Evolutionary conservation across 192 early-diverging fungal species (phyloP).

Genomic region (Coemansia pectinata): DNA sequence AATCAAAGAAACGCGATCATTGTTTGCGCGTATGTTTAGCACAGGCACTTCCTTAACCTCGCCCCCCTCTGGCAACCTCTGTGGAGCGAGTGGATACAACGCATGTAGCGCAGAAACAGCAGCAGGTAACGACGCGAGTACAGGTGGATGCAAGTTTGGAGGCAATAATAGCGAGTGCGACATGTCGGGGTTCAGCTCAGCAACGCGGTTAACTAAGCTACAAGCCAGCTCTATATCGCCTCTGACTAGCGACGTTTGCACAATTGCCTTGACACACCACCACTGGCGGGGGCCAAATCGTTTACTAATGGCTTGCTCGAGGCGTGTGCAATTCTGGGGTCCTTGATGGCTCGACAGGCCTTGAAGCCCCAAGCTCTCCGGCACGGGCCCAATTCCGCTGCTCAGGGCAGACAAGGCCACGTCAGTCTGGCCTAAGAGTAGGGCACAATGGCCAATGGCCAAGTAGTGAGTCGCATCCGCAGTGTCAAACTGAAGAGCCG

Average conservation of each 20-base stretch:
- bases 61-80: neutral
- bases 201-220: neutral
- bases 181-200: neutral
- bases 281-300: slow-evolving; percentile 32
- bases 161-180: slow-evolving; percentile 2
- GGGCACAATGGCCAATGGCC: slow-evolving; percentile 33
- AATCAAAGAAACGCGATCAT: neutral
- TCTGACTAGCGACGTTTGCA: slow-evolving; percentile 30
- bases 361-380: too few relatives aligned
- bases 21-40: neutral
- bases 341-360: neutral
- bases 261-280: slow-evolving; percentile 35
- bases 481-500: slow-evolving; percentile 19
- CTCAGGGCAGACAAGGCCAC: slow-evolving; percentile 26
- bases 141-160: neutral
- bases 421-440: slow-evolving; percentile 31
- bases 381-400: neutral
- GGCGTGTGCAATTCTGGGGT: neutral
- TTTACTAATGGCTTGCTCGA: neutral
- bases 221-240: slow-evolving; percentile 33
- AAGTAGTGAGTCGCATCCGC: slow-evolving; percentile 17
- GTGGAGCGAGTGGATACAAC: neutral
- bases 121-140: neutral
- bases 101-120: neutral
- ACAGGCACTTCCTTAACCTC: neutral